Percentiles rank a stretch among this genome's conserved stretches.
Conservation (phyloP, 2,329 filamentous ascomycete genomes). For the Dothistroma septosporum region DNA sequence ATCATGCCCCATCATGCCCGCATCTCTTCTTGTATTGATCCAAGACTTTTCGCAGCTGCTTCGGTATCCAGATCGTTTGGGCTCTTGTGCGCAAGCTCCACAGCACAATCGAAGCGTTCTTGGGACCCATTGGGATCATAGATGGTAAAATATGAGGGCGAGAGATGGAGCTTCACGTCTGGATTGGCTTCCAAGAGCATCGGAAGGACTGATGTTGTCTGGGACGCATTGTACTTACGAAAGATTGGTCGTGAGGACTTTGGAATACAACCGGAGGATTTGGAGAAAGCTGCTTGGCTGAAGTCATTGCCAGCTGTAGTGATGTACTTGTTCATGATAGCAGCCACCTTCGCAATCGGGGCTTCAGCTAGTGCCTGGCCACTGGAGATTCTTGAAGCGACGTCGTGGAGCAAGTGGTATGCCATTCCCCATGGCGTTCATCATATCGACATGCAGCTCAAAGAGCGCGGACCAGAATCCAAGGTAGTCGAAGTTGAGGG, state of each 20-base stretch:
- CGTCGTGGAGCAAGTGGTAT: not conserved
- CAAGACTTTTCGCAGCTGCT: too few species aligned
- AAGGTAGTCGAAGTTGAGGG: constrained; percentile 2
- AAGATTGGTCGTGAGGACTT: not conserved
- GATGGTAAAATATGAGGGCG: not conserved
- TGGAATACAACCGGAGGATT: not conserved
- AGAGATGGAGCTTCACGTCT: not conserved
- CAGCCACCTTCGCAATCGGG: not conserved
- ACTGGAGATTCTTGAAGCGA: not conserved
- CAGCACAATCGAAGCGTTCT: not conserved
- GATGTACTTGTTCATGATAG: not conserved
- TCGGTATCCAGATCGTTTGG: too few species aligned
- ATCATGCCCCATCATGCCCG: too few species aligned
- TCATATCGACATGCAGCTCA: not conserved
- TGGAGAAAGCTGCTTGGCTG: not conserved
- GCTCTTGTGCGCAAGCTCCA: too few species aligned
- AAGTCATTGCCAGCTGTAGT: not conserved
- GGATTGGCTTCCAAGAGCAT: not conserved
- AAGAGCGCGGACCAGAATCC: not conserved
- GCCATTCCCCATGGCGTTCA: not conserved
- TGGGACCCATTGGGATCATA: constrained; percentile 1
- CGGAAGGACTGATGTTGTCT: not conserved
- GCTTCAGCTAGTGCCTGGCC: not conserved
- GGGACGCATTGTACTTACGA: not conserved
- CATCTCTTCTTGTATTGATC: too few species aligned